Base-by-base conservation (phyloP, 208 protist genomes). In the Acanthamoeba sp. region DNA sequence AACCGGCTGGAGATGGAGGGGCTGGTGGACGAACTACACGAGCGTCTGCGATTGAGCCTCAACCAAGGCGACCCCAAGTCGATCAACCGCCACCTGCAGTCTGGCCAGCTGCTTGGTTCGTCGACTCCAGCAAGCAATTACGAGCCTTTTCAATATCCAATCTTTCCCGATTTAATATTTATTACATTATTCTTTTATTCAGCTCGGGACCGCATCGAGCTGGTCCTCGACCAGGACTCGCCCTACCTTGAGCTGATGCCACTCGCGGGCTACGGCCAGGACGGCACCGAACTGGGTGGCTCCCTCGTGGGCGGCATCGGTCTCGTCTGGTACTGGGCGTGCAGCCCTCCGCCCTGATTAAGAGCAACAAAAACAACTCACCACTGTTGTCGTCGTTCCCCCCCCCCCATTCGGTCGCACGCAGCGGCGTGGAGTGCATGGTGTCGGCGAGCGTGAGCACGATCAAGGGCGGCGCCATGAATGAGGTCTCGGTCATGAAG, bases 161-260 rank as follows among this genome's bases (percentile, higher is more conserved):
- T 76, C 1, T 42, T 76, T 20, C 14, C 27, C 6, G 14, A 10
- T 71, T 34, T 69, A 12, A 69, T 69, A 27, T 69, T 69, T 5
- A 69, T 69, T 24, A 16, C 4, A 66, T 16, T 69, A 69, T 69
- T 69, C 36, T 42, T 76, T 0, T 36, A 10, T 76, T 4, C 66
- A 87, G 71, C 87, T 20, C 64, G 94, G 5, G 94, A 95, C 10
- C 40, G 94, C 6, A 45, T 96, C 29, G 95, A 96, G 24, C 62
- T 96, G 89, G 27, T 96, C 24, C 40, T 96, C n/a, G 95, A 96
- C 32, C 93, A 96, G 73, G 95, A 96, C 76, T 93, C 66, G 9
- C 95, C 95, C 18, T 96, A 96, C 73, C 66, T 96, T 22, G 95
- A 96, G 85, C 93, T 96, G 16, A 36, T 96, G 90, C 91, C 95